A percentile compares a stretch with the other conserved stretches of the same genome.
phyloP scores from a whole-genome alignment of 2,329 filamentous ascomycete species.

The Sporothrix pseudoabietina region DNA sequence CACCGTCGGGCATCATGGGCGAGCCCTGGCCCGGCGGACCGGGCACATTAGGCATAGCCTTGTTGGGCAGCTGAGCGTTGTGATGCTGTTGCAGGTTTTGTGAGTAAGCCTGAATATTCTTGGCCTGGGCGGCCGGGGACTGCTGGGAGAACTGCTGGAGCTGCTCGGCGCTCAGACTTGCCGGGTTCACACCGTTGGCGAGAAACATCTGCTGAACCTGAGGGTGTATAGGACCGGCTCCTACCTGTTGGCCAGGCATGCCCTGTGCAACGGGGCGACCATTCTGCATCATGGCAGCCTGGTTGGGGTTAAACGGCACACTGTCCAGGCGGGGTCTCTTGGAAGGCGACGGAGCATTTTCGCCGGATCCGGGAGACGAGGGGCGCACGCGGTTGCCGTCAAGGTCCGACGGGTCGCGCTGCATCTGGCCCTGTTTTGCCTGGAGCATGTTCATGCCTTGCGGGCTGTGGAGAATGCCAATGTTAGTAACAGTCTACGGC shows the following conservation, averaged over 20 bases:
- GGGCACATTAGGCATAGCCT: slow-evolving; percentile 72
- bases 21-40: slow-evolving; percentile 77
- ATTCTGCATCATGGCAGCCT: slow-evolving; percentile 70
- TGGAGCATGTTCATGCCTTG: slow-evolving; percentile 73
- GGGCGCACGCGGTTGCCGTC: slow-evolving; percentile 80
- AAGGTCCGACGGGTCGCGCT: slow-evolving; percentile 83
- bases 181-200: slow-evolving; percentile 73
- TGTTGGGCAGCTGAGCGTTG: slow-evolving; percentile 76
- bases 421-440: slow-evolving; percentile 72
- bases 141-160: slow-evolving; percentile 64
- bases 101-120: slow-evolving; percentile 85
- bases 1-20: slow-evolving; percentile 75
- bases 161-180: slow-evolving; percentile 72
- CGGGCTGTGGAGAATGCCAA: slow-evolving; percentile 49
- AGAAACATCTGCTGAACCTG: slow-evolving; percentile 64
- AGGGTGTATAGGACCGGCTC: slow-evolving; percentile 52
- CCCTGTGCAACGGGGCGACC: slow-evolving; percentile 67
- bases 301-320: slow-evolving; percentile 71
- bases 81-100: slow-evolving; percentile 82
- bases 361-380: slow-evolving; percentile 77
- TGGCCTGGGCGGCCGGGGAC: slow-evolving; percentile 67
- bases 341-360: slow-evolving; percentile 88
- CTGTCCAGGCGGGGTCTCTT: slow-evolving; percentile 85
- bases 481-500: background rate
- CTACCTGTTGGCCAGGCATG: slow-evolving; percentile 72